Evolutionary conservation across 192 early-diverging fungal species (phyloP), one percentile per base, ranked within the genome.

Genomic region (Podila epicladia): DNA sequence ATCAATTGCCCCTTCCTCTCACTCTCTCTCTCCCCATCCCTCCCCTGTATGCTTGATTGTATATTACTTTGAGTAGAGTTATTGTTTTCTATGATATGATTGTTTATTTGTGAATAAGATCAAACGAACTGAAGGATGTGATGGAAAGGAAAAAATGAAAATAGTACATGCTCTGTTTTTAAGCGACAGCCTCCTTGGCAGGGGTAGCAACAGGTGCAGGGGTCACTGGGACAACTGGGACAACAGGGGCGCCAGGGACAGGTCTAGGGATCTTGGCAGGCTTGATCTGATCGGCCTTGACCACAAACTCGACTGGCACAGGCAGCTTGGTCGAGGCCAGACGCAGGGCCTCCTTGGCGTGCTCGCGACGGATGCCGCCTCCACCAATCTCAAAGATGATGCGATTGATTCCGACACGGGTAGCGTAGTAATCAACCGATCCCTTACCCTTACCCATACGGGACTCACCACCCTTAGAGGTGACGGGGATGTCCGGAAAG

Each of bases 371-470:
- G 69, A 94, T 87, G n/a, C 94, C 94, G 33, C 87, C 82, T 11
- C 90, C 92, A 41, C 85, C 84, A 50, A 99, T 87, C 82, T 99
- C 97, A 77, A 99, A 92, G 49, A 99, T 84, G 67, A 99, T 94
- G 58, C 94, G 90, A 67, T 95, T 95, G 82, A 92, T 89, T 37
- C 94, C 90, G 6, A 97, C 95, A 66, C 95, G 93, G 65, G 94
- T 95, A 2, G 94, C 95, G 91, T 91, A 97, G 86, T 94, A 97
- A 55, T 97, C 96, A 59, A 97, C 90, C 41, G 92, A 87, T 72
- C 97, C 97, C 78, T 99, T 99, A 72, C 97, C 97, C 85, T 97
- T 97, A 71, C 97, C 97, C 97, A 99, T 99, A 86, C 97, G 91
- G 49, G 91, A 89, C 83, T 97, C 97, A 33, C 91, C 93, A 33